Evolutionary conservation across 345 rosid genomes (phyloP).

Genomic region (Cardamine occulta): DNA sequence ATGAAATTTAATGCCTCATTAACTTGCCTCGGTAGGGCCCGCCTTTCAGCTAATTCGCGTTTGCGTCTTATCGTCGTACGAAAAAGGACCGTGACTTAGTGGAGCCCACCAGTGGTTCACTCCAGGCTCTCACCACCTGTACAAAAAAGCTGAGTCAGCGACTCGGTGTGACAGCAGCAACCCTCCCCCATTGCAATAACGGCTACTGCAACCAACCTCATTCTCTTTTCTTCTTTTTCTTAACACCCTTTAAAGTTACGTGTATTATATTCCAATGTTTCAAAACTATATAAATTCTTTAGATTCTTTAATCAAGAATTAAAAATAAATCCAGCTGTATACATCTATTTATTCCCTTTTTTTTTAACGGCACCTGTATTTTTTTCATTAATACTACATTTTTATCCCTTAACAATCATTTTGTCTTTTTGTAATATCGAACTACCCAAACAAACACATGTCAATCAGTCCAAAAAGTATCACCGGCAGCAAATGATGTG

Average conservation of each 20-base stretch:
- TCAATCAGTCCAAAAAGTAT: constrained; percentile 3
- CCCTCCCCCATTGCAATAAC: constrained; percentile 17
- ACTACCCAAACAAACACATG: constrained; percentile 8
- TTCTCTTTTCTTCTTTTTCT: background rate
- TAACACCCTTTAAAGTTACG: background rate
- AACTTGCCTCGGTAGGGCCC: constrained; percentile 32
- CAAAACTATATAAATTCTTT: background rate
- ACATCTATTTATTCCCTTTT: background rate
- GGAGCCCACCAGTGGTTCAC: background rate
- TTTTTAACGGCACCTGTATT: background rate
- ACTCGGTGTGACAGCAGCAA: constrained; percentile 25
- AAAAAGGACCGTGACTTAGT: constrained; percentile 25
- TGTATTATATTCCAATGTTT: background rate
- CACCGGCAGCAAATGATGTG: constrained; percentile 1
- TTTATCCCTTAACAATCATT: background rate
- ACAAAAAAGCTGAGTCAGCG: background rate
- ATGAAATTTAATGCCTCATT: constrained; percentile 19
- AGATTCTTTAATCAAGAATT: background rate
- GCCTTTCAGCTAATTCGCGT: background rate
- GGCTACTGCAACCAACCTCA: constrained; percentile 38
- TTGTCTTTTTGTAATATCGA: background rate
- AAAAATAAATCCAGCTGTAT: background rate
- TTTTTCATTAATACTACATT: background rate
- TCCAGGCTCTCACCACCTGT: constrained; percentile 27
- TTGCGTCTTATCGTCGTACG: background rate